Conservation (phyloP, 495 filamentous ascomycete genomes). For the Penicillium coffeae region DNA sequence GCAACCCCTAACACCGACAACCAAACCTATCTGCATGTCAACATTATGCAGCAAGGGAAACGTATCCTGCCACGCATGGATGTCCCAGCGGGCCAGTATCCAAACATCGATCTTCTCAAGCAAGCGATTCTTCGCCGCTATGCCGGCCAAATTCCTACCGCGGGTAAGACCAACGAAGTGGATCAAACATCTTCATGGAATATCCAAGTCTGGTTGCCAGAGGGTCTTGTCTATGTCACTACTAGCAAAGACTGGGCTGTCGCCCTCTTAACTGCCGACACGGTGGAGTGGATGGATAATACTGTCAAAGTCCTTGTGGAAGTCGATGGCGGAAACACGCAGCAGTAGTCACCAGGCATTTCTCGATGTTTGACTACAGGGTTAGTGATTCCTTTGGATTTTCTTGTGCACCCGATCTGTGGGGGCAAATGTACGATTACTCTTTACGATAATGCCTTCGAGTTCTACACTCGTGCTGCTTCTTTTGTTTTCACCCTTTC, state of each 20-base stretch:
- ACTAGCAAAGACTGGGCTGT: constrained; percentile 45
- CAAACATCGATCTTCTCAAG: constrained; percentile 30
- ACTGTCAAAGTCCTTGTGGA: constrained; percentile 46
- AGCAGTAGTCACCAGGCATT: constrained; percentile 3
- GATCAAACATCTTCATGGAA: constrained; percentile 26
- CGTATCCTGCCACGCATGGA: constrained; percentile 39
- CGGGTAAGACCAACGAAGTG: constrained; percentile 3
- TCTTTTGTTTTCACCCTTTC: background rate
- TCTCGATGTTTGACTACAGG: no score
- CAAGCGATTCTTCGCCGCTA: constrained; percentile 33
- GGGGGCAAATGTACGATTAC: background rate
- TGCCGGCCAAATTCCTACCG: constrained; percentile 27
- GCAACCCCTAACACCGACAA: constrained; percentile 4
- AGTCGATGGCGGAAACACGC: constrained; percentile 13
- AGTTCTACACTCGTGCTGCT: background rate
- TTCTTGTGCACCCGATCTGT: no score
- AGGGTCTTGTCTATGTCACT: constrained; percentile 34
- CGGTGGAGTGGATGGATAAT: constrained; percentile 52
- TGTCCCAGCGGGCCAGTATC: constrained; percentile 33
- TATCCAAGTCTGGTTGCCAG: constrained; percentile 38
- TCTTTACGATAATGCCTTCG: no score
- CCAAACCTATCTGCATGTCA: constrained; percentile 35
- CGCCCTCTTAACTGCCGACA: constrained; percentile 37
- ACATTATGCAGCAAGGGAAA: constrained; percentile 40
- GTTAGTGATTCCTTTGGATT: background rate